A percentile compares a stretch with the other conserved stretches of the same genome.
phyloP scores from a whole-genome alignment of 139 green algal genomes.

The Chlamydomonas applanata region DNA sequence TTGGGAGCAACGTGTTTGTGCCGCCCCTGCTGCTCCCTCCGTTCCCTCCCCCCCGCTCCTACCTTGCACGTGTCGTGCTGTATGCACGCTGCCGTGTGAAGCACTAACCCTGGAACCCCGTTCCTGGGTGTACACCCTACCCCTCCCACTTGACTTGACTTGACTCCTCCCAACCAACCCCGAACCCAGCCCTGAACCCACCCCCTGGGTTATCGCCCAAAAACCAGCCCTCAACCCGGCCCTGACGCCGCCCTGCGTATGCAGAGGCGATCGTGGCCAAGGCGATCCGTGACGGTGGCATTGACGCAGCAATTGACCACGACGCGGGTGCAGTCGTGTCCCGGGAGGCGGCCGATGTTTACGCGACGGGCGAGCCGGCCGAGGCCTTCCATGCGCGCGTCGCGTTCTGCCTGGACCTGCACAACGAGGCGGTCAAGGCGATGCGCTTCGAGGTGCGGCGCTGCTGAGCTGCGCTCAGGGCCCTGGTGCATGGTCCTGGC shows the following conservation, averaged over 20 bases:
- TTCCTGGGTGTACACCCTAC: too few species aligned
- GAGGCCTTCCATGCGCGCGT: conserved; percentile 92
- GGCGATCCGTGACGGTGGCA: conserved; percentile 85
- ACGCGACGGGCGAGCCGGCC: conserved; percentile 27
- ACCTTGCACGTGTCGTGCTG: too few species aligned
- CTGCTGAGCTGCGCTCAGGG: not conserved
- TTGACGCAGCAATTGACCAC: conserved; percentile 90
- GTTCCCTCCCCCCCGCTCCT: too few species aligned
- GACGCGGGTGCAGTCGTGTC: conserved; percentile 67
- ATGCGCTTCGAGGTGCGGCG: conserved; percentile 46
- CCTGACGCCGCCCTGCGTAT: not conserved
- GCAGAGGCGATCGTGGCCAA: conserved; percentile 92
- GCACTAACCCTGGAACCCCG: too few species aligned
- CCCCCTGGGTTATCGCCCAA: not conserved
- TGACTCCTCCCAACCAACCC: too few species aligned
- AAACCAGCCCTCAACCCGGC: too few species aligned
- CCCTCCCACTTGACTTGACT: too few species aligned
- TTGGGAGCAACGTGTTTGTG: too few species aligned
- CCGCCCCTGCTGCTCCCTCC: too few species aligned
- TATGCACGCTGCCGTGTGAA: too few species aligned
- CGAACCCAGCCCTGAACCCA: not conserved
- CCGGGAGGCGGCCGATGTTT: conserved; percentile 54
- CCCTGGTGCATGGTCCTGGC: too few species aligned
- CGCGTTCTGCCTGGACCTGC: conserved; percentile 95
- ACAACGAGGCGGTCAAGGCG: conserved; percentile 88